Percentiles rank a stretch among this genome's conserved stretches.
Conservation (phyloP, 2,329 filamentous ascomycete species). For the Epichloe elymi region DNA sequence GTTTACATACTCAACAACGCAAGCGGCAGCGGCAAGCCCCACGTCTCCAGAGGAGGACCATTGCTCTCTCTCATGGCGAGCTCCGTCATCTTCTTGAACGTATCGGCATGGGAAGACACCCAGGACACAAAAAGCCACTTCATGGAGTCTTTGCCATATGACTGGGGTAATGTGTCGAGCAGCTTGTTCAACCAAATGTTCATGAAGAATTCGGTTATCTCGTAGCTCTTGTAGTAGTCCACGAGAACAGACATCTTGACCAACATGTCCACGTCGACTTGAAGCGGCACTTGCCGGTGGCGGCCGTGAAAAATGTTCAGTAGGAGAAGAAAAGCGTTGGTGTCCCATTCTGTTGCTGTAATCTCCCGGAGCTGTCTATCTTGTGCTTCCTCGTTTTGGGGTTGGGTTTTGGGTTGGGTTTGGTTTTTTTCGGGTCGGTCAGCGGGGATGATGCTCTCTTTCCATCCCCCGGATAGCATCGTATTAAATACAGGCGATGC, state of each 20-base stretch:
- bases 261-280: slow-evolving; percentile 24
- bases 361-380: background rate
- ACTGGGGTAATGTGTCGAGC: background rate
- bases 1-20: background rate
- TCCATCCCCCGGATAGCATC: slow-evolving; percentile 6
- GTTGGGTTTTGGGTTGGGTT: too few species aligned
- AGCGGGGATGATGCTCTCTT: slow-evolving; percentile 10
- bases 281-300: slow-evolving; percentile 5
- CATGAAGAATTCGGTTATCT: slow-evolving; percentile 25
- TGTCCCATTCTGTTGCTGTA: background rate
- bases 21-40: background rate
- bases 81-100: background rate
- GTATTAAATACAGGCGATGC: slow-evolving; percentile 16
- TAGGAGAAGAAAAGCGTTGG: background rate
- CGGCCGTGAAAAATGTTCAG: slow-evolving; percentile 1
- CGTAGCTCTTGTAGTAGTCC: slow-evolving; percentile 28
- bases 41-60: background rate
- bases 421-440: background rate
- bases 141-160: background rate
- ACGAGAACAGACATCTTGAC: slow-evolving; percentile 29
- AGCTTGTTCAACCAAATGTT: background rate
- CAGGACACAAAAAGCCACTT: background rate
- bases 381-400: background rate
- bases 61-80: background rate
- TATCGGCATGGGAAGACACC: background rate